A percentile compares a stretch with the other conserved stretches of the same genome.
These are phyloP conservation scores for Colletotrichum sp. DNA, from an alignment of 2,329 filamentous ascomycete genomes.

Conservation along the genomic window DNA sequence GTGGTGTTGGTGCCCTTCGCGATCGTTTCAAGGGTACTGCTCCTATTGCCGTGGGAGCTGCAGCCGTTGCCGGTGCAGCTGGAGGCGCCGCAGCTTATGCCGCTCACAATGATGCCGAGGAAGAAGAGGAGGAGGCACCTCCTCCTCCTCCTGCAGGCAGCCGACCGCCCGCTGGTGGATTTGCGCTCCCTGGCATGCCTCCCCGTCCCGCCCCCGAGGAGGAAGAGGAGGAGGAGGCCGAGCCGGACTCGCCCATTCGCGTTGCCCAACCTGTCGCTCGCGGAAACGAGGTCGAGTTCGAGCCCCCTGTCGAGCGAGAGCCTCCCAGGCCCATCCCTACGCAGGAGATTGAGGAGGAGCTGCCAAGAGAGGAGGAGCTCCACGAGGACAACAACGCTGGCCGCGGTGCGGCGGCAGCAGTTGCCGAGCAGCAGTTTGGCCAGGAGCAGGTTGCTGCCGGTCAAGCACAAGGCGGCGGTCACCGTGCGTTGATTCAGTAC, in stretches of 20 bases:
- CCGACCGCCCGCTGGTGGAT: conserved; percentile 67
- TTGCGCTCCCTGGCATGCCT: conserved; percentile 81
- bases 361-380: conserved; percentile 69
- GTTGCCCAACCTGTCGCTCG: conserved; percentile 86
- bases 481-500: conserved; percentile 83
- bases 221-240: conserved; percentile 62
- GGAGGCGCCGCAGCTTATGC: conserved; percentile 40
- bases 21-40: conserved; percentile 83
- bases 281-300: conserved; percentile 56
- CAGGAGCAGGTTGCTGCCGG: conserved; percentile 39
- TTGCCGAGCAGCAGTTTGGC: conserved; percentile 52
- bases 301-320: conserved; percentile 55
- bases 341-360: conserved; percentile 64
- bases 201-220: conserved; percentile 61
- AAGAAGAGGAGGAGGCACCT: conserved; percentile 52
- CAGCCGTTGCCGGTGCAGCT: conserved; percentile 43
- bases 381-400: conserved; percentile 63
- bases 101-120: conserved; percentile 28
- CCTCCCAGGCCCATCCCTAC: conserved; percentile 67
- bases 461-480: conserved; percentile 52
- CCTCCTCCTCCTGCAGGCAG: conserved; percentile 58
- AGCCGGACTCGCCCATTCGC: conserved; percentile 78
- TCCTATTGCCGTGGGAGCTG: conserved; percentile 64
- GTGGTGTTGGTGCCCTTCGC: conserved; percentile 75
- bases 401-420: conserved; percentile 64